A percentile compares a stretch with the other conserved stretches of the same genome.
Conservation (phyloP, 2,329 filamentous ascomycete species). For the Leptographium flavum region DNA sequence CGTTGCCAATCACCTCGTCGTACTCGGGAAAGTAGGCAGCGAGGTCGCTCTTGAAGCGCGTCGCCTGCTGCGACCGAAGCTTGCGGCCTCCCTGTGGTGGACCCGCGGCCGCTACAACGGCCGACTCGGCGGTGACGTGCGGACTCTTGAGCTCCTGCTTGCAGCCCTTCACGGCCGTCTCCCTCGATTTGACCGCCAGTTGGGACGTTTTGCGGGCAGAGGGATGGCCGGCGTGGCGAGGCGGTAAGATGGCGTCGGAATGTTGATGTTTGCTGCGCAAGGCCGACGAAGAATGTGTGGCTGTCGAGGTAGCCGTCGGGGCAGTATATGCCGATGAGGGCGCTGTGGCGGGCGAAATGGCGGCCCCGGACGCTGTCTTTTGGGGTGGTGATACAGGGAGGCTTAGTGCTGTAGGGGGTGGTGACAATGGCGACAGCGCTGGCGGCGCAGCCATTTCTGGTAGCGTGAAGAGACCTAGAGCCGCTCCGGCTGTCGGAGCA, state of each 20-base stretch:
- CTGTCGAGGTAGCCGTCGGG: too few species aligned
- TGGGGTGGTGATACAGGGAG: neutral
- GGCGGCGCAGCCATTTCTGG: neutral
- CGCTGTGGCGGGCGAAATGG: too few species aligned
- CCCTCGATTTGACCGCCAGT: constrained; percentile 33
- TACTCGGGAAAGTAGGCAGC: constrained; percentile 87
- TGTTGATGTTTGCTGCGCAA: neutral
- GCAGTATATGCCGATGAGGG: too few species aligned
- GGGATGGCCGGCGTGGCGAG: constrained; percentile 4
- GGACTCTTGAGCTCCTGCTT: constrained; percentile 45
- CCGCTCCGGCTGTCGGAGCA: neutral
- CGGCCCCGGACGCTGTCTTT: too few species aligned
- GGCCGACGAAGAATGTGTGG: neutral
- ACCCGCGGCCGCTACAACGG: constrained; percentile 1
- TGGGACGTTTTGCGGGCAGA: constrained; percentile 7
- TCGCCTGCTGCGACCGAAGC: constrained; percentile 73
- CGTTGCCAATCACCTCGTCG: constrained; percentile 83
- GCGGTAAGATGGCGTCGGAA: neutral
- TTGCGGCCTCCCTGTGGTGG: constrained; percentile 52
- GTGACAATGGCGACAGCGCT: neutral
- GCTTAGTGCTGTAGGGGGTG: neutral
- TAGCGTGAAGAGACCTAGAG: neutral
- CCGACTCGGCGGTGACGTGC: constrained; percentile 27
- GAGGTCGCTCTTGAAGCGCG: constrained; percentile 80
- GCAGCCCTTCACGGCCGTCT: constrained; percentile 47